A percentile compares a stretch with the other conserved stretches of the same genome.
phyloP scores from a whole-genome alignment of 176 grass and related monocot species.

The Zizania latifolia region DNA sequence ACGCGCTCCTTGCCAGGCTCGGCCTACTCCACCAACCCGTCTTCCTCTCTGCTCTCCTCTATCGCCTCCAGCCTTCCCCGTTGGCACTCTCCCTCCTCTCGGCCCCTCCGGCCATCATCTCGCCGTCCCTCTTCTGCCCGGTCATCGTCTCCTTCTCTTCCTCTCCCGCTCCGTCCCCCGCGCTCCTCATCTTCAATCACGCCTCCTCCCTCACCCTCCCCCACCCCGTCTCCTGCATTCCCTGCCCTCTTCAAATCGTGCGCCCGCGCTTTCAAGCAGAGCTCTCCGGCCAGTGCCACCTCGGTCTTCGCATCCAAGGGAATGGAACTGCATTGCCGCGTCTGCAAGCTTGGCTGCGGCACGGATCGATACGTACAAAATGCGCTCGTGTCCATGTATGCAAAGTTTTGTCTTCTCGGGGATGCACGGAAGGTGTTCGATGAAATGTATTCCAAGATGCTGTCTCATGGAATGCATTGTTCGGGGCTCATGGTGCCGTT shows the following conservation, averaged over 20 bases:
- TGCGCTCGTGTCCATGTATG: slow-evolving; percentile 58
- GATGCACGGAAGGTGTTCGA: slow-evolving; percentile 53
- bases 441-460: slow-evolving; percentile 39
- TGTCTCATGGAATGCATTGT: slow-evolving; percentile 52
- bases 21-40: slow-evolving; percentile 26
- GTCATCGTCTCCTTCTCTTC: slow-evolving; percentile 37
- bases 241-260: slow-evolving; percentile 71
- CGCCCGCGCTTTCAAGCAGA: slow-evolving; percentile 35
- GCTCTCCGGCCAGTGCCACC: background rate
- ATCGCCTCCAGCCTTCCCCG: slow-evolving; percentile 37
- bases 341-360: slow-evolving; percentile 16
- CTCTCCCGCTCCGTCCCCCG: slow-evolving; percentile 13
- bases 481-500: slow-evolving; percentile 29
- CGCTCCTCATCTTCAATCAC: slow-evolving; percentile 39
- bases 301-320: slow-evolving; percentile 34
- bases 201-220: slow-evolving; percentile 20
- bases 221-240: slow-evolving; percentile 40
- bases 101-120: background rate
- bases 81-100: slow-evolving; percentile 42
- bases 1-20: slow-evolving; percentile 48
- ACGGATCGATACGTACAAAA: slow-evolving; percentile 46
- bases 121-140: slow-evolving; percentile 45
- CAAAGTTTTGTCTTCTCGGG: slow-evolving; percentile 18
- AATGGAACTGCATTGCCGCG: slow-evolving; percentile 44
- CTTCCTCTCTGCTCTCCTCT: slow-evolving; percentile 43